Percentiles rank a stretch among this genome's conserved stretches.
Conservation (phyloP, 202 grass and related monocot genomes). For the Hordeum pubiflorum region DNA sequence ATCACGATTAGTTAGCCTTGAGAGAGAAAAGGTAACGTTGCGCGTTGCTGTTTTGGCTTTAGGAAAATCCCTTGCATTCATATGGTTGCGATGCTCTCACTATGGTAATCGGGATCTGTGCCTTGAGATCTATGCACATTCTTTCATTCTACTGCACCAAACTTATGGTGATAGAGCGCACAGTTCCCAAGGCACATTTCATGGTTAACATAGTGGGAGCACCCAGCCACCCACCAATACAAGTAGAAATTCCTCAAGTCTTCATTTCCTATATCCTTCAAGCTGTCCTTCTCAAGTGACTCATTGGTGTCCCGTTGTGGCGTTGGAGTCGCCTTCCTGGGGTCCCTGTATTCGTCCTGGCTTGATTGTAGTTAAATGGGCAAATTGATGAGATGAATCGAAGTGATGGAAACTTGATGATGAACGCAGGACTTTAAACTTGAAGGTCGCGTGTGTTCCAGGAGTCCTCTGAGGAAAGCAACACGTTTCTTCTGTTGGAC, state of each 20-base stretch:
- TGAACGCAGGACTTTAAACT: not conserved
- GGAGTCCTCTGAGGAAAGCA: not conserved
- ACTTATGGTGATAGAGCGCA: not conserved
- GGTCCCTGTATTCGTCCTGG: not conserved
- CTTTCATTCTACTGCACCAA: not conserved
- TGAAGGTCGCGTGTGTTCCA: not conserved
- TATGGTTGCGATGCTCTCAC: not conserved
- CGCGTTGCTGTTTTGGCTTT: not conserved
- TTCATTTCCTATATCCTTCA: not conserved
- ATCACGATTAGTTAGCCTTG: constrained; percentile 84
- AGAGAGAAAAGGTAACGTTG: constrained; percentile 88
- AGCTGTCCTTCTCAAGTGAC: not conserved
- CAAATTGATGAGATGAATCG: not conserved
- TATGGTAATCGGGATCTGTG: not conserved
- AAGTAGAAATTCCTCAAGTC: not conserved
- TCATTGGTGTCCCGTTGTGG: not conserved
- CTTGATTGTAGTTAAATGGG: not conserved
- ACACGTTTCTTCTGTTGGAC: not conserved
- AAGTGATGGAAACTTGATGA: not conserved
- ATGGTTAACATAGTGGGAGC: not conserved
- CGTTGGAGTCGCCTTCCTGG: not conserved
- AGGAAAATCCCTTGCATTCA: not conserved
- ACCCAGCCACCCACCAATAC: not conserved
- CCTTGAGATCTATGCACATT: not conserved
- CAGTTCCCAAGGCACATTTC: not conserved